Evolutionary conservation across 331 rosid genomes (phyloP).

Genomic region (Quercus tomentella): DNA sequence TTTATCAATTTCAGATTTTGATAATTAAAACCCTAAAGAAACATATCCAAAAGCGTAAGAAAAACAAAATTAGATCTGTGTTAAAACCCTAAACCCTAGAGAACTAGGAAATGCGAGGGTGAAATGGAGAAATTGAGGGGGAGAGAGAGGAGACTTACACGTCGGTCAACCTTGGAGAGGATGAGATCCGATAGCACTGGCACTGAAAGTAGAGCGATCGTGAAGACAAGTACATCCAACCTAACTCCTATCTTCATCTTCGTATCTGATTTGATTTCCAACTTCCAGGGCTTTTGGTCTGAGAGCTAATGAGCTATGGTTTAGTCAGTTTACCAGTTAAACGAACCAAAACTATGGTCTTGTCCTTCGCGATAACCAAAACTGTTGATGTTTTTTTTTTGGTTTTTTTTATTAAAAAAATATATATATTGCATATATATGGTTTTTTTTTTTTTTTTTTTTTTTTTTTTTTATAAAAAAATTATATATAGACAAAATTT

Average conservation of each 20-base stretch:
- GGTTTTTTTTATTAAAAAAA: too few species aligned
- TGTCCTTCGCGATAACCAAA: too few species aligned
- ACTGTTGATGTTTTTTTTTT: too few species aligned
- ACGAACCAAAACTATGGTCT: too few species aligned
- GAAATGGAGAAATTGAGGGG: background rate
- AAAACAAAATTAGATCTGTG: background rate
- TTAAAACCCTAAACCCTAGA: background rate
- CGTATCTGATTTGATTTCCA: too few species aligned
- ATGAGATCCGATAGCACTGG: slow-evolving; percentile 80
- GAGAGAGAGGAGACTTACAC: slow-evolving; percentile 49
- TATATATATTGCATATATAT: too few species aligned
- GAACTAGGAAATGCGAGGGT: background rate
- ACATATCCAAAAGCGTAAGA: background rate
- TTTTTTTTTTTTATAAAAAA: too few species aligned
- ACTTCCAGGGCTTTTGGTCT: background rate
- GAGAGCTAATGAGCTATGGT: background rate
- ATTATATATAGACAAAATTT: too few species aligned
- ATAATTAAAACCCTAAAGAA: background rate
- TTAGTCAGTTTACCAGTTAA: background rate
- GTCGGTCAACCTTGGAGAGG: slow-evolving; percentile 90
- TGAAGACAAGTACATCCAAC: slow-evolving; percentile 41
- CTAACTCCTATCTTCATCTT: slow-evolving; percentile 16
- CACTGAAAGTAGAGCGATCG: slow-evolving; percentile 38
- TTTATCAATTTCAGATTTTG: background rate
- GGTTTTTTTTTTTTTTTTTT: too few species aligned